phyloP scores from a whole-genome alignment of 768 basidiomycete species.

The Phaeotremella skinneri region DNA sequence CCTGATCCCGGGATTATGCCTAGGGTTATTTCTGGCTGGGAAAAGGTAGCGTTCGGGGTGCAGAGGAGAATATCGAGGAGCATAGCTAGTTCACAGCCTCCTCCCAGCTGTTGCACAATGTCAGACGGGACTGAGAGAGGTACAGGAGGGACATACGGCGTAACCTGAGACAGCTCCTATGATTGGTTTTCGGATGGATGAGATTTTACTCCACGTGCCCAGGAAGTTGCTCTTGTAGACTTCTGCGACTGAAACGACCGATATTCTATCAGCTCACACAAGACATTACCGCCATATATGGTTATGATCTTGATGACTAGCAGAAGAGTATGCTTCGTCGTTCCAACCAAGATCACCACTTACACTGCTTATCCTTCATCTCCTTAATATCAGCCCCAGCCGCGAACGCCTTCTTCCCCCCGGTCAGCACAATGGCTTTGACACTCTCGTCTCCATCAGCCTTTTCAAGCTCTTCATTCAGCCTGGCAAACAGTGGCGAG shows the following conservation, averaged over 20 bases:
- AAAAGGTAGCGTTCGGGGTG: slow-evolving; percentile 84
- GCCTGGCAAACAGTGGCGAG: slow-evolving; percentile 72
- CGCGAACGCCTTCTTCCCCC: slow-evolving; percentile 88
- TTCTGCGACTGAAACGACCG: slow-evolving; percentile 63
- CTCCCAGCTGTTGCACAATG: slow-evolving; percentile 71
- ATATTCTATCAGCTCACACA: neutral
- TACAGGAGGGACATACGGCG: slow-evolving; percentile 57
- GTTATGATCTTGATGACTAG: neutral
- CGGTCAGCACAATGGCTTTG: slow-evolving; percentile 86
- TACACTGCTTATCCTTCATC: slow-evolving; percentile 95
- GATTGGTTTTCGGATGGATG: slow-evolving; percentile 79
- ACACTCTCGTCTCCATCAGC: slow-evolving; percentile 69
- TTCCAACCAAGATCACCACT: slow-evolving; percentile 35
- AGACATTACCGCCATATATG: neutral
- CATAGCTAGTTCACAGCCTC: slow-evolving; percentile 93
- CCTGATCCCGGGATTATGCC: slow-evolving; percentile 94
- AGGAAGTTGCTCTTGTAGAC: slow-evolving; percentile 84
- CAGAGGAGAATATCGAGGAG: slow-evolving; percentile 86
- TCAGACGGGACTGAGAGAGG: neutral
- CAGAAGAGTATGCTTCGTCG: no score
- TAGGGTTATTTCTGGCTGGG: slow-evolving; percentile 93
- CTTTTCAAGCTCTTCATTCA: slow-evolving; percentile 71
- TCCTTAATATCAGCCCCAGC: slow-evolving; percentile 99
- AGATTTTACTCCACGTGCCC: slow-evolving; percentile 70
- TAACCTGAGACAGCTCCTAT: slow-evolving; percentile 95